phyloP scores from a whole-genome alignment of 441 rosid species.

The Pelargonium cotyledonis region DNA sequence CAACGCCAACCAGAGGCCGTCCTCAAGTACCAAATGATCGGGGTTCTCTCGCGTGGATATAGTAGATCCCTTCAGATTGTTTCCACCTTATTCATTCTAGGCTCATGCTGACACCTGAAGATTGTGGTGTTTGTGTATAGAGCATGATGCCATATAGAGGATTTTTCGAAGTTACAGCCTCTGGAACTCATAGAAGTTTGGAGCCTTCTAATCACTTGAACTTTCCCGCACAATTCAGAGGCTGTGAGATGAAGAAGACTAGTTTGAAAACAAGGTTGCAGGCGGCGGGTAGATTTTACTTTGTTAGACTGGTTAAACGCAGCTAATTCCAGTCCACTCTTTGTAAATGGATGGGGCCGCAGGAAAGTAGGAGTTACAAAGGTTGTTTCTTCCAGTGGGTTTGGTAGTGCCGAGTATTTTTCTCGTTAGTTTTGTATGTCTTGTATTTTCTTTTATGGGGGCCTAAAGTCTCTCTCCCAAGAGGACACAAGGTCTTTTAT shows the following conservation, averaged over 20 bases:
- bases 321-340: slow-evolving; percentile 21
- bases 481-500: slow-evolving; percentile 24
- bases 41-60: slow-evolving; percentile 88
- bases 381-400: slow-evolving; percentile 24
- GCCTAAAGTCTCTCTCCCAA: not conserved
- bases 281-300: slow-evolving; percentile 21
- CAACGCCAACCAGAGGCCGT: slow-evolving; percentile 96
- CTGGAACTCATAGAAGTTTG: slow-evolving; percentile 16
- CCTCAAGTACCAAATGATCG: slow-evolving; percentile 79
- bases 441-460: slow-evolving; percentile 8
- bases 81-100: slow-evolving; percentile 18
- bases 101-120: slow-evolving; percentile 34
- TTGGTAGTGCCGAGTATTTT: slow-evolving; percentile 37
- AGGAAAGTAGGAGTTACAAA: slow-evolving; percentile 30
- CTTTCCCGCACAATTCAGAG: slow-evolving; percentile 21
- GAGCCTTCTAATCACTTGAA: slow-evolving; percentile 23
- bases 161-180: slow-evolving; percentile 22
- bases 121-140: slow-evolving; percentile 36
- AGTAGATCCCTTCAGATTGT: slow-evolving; percentile 28
- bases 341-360: slow-evolving; percentile 44
- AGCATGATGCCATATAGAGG: slow-evolving; percentile 36
- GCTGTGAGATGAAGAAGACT: slow-evolving; percentile 24
- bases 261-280: slow-evolving; percentile 30
- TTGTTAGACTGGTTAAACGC: slow-evolving; percentile 13
- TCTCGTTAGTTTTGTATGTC: slow-evolving; percentile 29